phyloP scores from a whole-genome alignment of 2,329 filamentous ascomycete genomes.

The Endothia cerciana region DNA sequence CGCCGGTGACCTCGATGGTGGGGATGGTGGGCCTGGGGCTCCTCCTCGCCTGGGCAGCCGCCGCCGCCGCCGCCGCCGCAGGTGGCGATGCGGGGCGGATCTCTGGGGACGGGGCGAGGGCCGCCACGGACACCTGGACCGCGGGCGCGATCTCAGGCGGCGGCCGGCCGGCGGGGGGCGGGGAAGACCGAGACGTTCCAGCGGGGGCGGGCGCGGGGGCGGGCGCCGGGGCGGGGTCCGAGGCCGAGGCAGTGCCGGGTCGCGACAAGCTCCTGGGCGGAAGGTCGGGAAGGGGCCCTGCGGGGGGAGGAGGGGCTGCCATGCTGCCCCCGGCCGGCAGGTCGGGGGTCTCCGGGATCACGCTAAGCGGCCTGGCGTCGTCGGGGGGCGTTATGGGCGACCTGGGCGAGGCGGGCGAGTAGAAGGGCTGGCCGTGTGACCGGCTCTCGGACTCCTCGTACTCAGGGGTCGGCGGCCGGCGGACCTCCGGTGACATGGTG shows the following conservation, averaged over 20 bases:
- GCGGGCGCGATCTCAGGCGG: background rate
- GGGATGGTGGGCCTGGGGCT: slow-evolving; percentile 13
- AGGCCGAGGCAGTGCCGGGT: slow-evolving; percentile 4
- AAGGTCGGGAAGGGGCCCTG: slow-evolving; percentile 5
- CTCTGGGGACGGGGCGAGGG: slow-evolving; percentile 8
- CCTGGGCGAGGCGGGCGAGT: slow-evolving; percentile 45
- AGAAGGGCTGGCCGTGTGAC: background rate
- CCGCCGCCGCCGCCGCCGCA: slow-evolving; percentile 10
- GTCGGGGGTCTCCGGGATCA: slow-evolving; percentile 22
- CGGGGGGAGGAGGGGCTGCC: slow-evolving; percentile 13
- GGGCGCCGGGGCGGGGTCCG: background rate
- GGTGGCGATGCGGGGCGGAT: background rate
- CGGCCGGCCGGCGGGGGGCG: background rate
- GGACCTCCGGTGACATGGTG: slow-evolving; percentile 25
- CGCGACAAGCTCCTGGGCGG: slow-evolving; percentile 10
- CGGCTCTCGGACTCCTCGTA: slow-evolving; percentile 45
- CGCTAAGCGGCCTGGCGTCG: slow-evolving; percentile 26
- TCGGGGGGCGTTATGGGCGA: slow-evolving; percentile 46
- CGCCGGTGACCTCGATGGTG: slow-evolving; percentile 15
- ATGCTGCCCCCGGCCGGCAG: slow-evolving; percentile 18
- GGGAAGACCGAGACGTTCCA: slow-evolving; percentile 8
- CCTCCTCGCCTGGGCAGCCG: too few relatives aligned
- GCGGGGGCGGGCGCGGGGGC: background rate
- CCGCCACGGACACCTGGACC: background rate
- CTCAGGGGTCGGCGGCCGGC: slow-evolving; percentile 54